phyloP scores from a whole-genome alignment of 108 stramenopile genomes.

The Asterionellopsis glacialis region DNA sequence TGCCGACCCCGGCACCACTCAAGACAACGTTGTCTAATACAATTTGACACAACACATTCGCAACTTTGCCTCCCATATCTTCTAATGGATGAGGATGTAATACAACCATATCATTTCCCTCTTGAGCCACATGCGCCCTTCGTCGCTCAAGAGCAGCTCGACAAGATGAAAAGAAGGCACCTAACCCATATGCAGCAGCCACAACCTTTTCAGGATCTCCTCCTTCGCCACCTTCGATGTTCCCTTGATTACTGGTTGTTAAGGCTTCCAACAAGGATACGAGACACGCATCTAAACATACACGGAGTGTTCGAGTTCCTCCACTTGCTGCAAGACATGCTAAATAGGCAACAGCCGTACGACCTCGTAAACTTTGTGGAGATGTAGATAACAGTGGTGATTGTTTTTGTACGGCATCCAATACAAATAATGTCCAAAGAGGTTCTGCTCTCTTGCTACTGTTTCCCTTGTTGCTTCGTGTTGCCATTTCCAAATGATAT shows the following conservation, averaged over 20 bases:
- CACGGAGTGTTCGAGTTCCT: constrained; percentile 51
- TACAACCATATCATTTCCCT: constrained; percentile 33
- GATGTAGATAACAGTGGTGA: constrained; percentile 33
- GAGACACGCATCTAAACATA: constrained; percentile 39
- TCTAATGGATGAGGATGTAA: constrained; percentile 72
- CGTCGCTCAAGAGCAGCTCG: constrained; percentile 38
- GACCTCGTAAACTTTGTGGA: constrained; percentile 46
- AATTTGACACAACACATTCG: constrained; percentile 22
- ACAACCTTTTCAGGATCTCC: constrained; percentile 39
- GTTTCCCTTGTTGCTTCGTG: neutral
- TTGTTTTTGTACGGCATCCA: constrained; percentile 30
- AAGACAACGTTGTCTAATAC: constrained; percentile 10
- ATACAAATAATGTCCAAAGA: constrained; percentile 63
- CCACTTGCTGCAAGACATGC: constrained; percentile 67
- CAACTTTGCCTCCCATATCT: constrained; percentile 22
- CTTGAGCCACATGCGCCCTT: neutral
- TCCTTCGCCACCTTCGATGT: neutral
- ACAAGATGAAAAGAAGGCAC: constrained; percentile 67
- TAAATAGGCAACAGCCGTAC: constrained; percentile 66
- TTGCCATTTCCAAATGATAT: constrained; percentile 29
- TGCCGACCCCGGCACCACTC: constrained; percentile 10
- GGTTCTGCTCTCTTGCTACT: neutral
- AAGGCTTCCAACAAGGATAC: constrained; percentile 5
- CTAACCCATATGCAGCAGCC: constrained; percentile 63
- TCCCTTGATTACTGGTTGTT: neutral